phyloP scores from a whole-genome alignment of 345 rosid species.

The Fremontodendron californicum region DNA sequence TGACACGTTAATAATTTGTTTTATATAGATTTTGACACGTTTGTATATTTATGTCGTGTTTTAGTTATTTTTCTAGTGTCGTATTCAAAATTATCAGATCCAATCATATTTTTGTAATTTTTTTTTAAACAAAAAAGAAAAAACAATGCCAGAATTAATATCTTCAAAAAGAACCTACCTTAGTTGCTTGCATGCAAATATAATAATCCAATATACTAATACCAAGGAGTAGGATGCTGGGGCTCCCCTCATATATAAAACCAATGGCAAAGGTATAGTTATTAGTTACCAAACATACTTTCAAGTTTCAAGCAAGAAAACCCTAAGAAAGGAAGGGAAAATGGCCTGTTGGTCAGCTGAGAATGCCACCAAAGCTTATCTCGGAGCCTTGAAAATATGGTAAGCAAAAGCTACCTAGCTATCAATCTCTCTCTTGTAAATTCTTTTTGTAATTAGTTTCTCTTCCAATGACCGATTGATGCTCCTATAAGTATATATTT shows the following conservation, averaged over 20 bases:
- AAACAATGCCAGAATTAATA: too few species aligned
- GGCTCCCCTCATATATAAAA: neutral
- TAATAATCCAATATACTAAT: neutral
- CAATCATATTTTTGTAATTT: too few species aligned
- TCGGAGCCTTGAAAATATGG: conserved; percentile 46
- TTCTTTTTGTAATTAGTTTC: neutral
- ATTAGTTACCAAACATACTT: neutral
- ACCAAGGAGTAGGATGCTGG: neutral
- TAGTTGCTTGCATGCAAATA: conserved; percentile 23
- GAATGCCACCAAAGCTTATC: conserved; percentile 58
- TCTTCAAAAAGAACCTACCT: conserved; percentile 23
- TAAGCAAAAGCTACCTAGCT: conserved; percentile 1
- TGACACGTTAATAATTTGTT: too few species aligned
- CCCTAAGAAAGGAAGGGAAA: neutral
- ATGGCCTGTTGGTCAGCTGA: conserved; percentile 55
- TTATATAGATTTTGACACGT: too few species aligned
- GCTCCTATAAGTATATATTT: neutral
- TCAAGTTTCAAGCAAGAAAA: neutral
- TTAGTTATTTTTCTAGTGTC: too few species aligned
- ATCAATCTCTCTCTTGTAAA: neutral
- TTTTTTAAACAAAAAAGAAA: too few species aligned
- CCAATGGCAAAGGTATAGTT: neutral
- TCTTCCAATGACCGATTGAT: neutral
- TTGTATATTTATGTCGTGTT: too few species aligned
- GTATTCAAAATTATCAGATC: too few species aligned